phyloP scores from a whole-genome alignment of 2,329 filamentous ascomycete species.

The Conoideocrella luteorostrata region DNA sequence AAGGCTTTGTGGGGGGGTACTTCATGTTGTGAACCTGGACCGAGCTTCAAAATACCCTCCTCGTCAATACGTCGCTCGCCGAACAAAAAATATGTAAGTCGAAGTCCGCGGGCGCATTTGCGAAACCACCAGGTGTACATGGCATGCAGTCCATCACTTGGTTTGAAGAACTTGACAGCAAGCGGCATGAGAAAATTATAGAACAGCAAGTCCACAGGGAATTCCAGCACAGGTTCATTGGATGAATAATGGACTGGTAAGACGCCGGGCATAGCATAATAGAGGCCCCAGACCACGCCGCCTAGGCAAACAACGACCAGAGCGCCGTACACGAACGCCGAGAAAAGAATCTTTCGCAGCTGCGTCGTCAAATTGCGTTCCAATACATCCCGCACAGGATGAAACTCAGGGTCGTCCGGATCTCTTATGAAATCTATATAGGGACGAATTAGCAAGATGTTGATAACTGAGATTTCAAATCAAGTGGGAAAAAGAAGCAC shows the following conservation, averaged over 20 bases:
- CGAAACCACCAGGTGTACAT: conserved; percentile 98
- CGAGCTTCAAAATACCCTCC: conserved; percentile 60
- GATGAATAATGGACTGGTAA: conserved; percentile 92
- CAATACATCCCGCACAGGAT: conserved; percentile 92
- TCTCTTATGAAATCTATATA: conserved; percentile 84
- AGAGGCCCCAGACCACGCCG: conserved; percentile 90
- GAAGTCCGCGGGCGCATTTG: conserved; percentile 69
- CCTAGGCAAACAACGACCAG: conserved; percentile 89
- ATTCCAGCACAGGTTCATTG: conserved; percentile 86
- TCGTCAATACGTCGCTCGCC: conserved; percentile 76
- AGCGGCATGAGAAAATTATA: conserved; percentile 96
- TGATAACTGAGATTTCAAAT: background rate
- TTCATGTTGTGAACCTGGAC: conserved; percentile 23
- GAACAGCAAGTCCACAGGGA: conserved; percentile 87
- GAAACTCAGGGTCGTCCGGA: conserved; percentile 96
- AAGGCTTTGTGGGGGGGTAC: conserved; percentile 32
- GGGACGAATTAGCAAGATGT: background rate
- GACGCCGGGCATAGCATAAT: conserved; percentile 59
- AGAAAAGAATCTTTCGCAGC: conserved; percentile 92
- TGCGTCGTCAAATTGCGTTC: conserved; percentile 90
- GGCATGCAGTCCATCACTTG: conserved; percentile 72
- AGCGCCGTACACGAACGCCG: conserved; percentile 89
- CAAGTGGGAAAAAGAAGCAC: conserved; percentile 28
- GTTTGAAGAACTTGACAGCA: conserved; percentile 75
- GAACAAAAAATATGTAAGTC: conserved; percentile 90